phyloP scores from a whole-genome alignment of 805 yeast species.

The Monosporozyma unispora region DNA sequence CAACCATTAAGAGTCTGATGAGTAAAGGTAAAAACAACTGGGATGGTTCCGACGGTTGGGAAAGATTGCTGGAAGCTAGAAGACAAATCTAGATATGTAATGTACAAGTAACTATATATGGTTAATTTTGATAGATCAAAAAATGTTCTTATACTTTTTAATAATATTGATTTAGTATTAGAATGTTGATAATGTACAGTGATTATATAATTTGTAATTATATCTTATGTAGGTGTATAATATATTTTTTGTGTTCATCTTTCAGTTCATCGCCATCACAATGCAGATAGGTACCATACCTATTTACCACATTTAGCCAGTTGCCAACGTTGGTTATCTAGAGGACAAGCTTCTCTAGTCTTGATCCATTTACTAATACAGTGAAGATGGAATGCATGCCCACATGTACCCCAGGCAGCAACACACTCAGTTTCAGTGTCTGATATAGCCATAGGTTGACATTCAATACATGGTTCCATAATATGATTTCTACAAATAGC shows the following conservation, averaged over 20 bases:
- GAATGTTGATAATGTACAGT: neutral
- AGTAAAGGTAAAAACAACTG: slow-evolving; percentile 71
- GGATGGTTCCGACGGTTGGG: slow-evolving; percentile 78
- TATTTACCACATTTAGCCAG: slow-evolving; percentile 64
- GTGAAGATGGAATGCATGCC: slow-evolving; percentile 97
- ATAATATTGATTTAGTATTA: neutral
- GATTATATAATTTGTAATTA: neutral
- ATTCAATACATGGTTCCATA: slow-evolving; percentile 97
- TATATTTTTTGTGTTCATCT: no score
- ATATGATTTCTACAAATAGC: slow-evolving; percentile 97
- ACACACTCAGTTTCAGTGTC: slow-evolving; percentile 66
- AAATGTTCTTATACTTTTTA: neutral
- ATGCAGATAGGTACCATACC: neutral
- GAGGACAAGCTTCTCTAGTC: slow-evolving; percentile 92
- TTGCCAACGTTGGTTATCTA: slow-evolving; percentile 89
- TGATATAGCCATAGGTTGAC: slow-evolving; percentile 72
- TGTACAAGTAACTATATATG: slow-evolving; percentile 3
- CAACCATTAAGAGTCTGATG: slow-evolving; percentile 62
- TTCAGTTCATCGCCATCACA: neutral
- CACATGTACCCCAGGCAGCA: slow-evolving; percentile 96
- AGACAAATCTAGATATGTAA: slow-evolving; percentile 10
- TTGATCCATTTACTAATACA: slow-evolving; percentile 93
- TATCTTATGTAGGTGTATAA: neutral
- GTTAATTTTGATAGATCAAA: neutral
- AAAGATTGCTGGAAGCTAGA: slow-evolving; percentile 40